These are phyloP conservation scores for Amylocystis lapponica DNA, from an alignment of 768 basidiomycete genomes.

Conservation along the genomic window DNA sequence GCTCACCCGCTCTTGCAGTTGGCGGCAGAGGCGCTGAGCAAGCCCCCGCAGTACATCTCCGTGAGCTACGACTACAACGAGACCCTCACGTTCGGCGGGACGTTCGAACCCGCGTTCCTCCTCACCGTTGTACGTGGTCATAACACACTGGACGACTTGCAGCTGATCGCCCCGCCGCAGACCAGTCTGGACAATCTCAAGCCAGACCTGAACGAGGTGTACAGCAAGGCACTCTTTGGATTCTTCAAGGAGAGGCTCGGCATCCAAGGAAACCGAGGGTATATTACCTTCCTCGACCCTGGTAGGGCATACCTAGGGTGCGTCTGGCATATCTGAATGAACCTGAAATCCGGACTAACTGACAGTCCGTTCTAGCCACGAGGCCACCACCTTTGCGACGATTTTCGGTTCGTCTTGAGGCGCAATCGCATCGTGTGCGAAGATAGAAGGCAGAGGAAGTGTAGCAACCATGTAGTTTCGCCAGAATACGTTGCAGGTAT, in stretches of 20 bases:
- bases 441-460: too few species aligned
- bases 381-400: constrained; percentile 41
- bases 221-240: constrained; percentile 49
- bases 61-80: constrained; percentile 53
- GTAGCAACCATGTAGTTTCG: too few species aligned
- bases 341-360: background rate
- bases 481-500: too few species aligned
- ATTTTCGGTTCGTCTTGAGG: too few species aligned
- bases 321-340: constrained; percentile 10
- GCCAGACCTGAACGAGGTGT: constrained; percentile 40
- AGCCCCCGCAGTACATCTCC: constrained; percentile 51
- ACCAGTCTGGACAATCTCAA: constrained; percentile 52
- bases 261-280: constrained; percentile 46
- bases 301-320: constrained; percentile 45
- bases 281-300: constrained; percentile 54
- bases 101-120: constrained; percentile 60
- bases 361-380: constrained; percentile 23
- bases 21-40: constrained; percentile 45
- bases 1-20: constrained; percentile 29
- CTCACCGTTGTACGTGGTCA: constrained; percentile 47
- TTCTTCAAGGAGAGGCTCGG: constrained; percentile 53
- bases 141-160: background rate
- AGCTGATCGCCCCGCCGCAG: constrained; percentile 28
- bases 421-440: too few species aligned
- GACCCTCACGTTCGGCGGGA: constrained; percentile 52